Percentiles rank a stretch among this genome's conserved stretches.
Evolutionary conservation across 2,329 filamentous ascomycete species (phyloP).

Genomic region (Aspergillus proliferans): DNA sequence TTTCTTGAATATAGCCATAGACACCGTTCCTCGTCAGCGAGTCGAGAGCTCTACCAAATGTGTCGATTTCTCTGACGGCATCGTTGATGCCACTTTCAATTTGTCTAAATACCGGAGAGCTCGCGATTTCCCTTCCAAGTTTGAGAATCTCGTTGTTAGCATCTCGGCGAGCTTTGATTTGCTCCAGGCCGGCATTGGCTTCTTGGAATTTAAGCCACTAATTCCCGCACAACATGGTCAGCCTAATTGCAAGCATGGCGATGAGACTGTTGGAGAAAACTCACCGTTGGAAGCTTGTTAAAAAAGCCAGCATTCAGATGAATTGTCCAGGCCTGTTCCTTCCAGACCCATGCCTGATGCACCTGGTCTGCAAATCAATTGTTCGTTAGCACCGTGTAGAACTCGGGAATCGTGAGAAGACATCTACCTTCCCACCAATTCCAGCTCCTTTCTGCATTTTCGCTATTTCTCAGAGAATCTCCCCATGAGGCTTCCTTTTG

Average conservation of each 20-base stretch:
- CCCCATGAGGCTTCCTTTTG: neutral
- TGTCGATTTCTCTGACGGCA: neutral
- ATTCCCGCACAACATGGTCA: neutral
- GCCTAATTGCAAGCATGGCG: no score
- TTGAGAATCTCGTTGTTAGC: neutral
- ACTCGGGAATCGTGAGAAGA: neutral
- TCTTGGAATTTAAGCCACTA: neutral
- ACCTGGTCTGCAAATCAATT: neutral
- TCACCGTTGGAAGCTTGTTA: neutral
- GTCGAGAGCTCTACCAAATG: neutral
- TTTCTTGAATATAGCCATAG: neutral
- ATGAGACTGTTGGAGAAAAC: neutral
- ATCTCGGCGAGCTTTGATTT: neutral
- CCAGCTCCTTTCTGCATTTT: neutral
- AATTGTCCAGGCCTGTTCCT: neutral
- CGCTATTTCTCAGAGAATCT: neutral
- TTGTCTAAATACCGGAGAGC: neutral
- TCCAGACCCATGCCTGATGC: neutral
- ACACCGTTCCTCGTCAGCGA: neutral
- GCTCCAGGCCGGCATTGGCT: neutral
- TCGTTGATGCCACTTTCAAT: neutral
- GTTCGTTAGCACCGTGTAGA: neutral
- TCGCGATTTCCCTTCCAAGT: neutral
- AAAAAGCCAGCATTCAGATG: neutral
- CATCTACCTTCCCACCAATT: neutral